phyloP scores from a whole-genome alignment of 805 yeast genomes.

The Cyberlindnera bimundalis region DNA sequence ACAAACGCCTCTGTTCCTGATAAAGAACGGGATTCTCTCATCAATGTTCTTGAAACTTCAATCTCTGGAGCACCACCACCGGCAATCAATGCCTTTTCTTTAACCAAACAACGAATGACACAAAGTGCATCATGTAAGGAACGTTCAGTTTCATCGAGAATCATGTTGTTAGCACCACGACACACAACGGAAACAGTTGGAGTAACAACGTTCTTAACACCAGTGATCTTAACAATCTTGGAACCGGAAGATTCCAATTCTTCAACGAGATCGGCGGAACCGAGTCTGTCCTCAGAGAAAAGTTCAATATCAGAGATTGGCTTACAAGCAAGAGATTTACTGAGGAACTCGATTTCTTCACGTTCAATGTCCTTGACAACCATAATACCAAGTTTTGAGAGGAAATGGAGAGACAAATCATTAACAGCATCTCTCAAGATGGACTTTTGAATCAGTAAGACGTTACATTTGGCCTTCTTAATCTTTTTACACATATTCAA shows the following conservation, averaged over 20 bases:
- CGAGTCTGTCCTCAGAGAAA: slow-evolving; percentile 90
- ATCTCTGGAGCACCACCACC: slow-evolving; percentile 99
- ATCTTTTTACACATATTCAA: slow-evolving; percentile 93
- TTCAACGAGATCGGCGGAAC: slow-evolving; percentile 87
- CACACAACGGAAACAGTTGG: slow-evolving; percentile 84
- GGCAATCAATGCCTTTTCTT: slow-evolving; percentile 89
- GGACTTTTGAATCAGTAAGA: slow-evolving; percentile 90
- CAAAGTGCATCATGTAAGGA: slow-evolving; percentile 97
- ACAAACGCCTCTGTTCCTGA: slow-evolving; percentile 78
- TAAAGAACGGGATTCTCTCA: slow-evolving; percentile 85
- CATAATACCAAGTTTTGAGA: slow-evolving; percentile 88
- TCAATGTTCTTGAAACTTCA: slow-evolving; percentile 95
- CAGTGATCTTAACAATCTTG: slow-evolving; percentile 80
- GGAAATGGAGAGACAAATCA: slow-evolving; percentile 89
- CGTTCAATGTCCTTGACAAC: slow-evolving; percentile 96
- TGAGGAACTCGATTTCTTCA: slow-evolving; percentile 91
- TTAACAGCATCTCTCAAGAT: slow-evolving; percentile 84
- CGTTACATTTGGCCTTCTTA: slow-evolving; percentile 91
- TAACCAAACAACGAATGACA: slow-evolving; percentile 78
- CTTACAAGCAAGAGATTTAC: slow-evolving; percentile 80
- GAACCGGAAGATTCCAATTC: slow-evolving; percentile 51
- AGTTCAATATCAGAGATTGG: slow-evolving; percentile 95
- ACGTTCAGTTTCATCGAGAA: slow-evolving; percentile 95
- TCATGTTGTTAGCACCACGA: slow-evolving; percentile 90
- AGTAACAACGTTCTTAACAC: slow-evolving; percentile 74